These are phyloP conservation scores for Nasturtium officinale DNA, from an alignment of 345 rosid genomes.

Conservation along the genomic window DNA sequence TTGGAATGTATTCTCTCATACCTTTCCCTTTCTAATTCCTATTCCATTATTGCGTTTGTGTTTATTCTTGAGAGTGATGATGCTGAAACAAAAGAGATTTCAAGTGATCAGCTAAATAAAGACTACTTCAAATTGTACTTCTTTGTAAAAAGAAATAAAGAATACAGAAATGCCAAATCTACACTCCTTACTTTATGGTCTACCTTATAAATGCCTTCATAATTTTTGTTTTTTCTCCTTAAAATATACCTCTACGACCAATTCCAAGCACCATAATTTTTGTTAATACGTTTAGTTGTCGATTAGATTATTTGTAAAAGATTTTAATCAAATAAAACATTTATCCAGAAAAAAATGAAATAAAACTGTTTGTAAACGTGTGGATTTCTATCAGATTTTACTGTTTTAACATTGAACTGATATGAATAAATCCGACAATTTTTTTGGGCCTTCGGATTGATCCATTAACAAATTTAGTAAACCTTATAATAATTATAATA, in stretches of 20 bases:
- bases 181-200: slow-evolving; percentile 19
- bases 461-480: not conserved
- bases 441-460: slow-evolving; percentile 14
- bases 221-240: not conserved
- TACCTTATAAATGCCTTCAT: not conserved
- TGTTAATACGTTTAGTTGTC: not conserved
- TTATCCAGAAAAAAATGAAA: not conserved
- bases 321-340: no score
- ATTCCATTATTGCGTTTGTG: not conserved
- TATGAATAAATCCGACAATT: no score
- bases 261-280: not conserved
- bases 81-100: slow-evolving; percentile 32
- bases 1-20: slow-evolving; percentile 41
- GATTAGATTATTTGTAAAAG: no score
- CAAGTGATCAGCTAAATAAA: slow-evolving; percentile 19
- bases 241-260: not conserved
- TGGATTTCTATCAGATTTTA: not conserved
- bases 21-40: slow-evolving; percentile 6
- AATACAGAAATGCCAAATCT: not conserved
- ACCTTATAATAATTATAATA: not conserved
- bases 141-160: not conserved
- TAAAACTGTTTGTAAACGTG: not conserved
- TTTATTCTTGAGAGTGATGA: not conserved
- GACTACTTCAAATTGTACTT: not conserved
- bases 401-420: no score